A percentile compares a stretch with the other conserved stretches of the same genome.
These are phyloP conservation scores for Globisporangium abappressorium DNA, from an alignment of 352 stramenopile genomes.

Conservation along the genomic window DNA sequence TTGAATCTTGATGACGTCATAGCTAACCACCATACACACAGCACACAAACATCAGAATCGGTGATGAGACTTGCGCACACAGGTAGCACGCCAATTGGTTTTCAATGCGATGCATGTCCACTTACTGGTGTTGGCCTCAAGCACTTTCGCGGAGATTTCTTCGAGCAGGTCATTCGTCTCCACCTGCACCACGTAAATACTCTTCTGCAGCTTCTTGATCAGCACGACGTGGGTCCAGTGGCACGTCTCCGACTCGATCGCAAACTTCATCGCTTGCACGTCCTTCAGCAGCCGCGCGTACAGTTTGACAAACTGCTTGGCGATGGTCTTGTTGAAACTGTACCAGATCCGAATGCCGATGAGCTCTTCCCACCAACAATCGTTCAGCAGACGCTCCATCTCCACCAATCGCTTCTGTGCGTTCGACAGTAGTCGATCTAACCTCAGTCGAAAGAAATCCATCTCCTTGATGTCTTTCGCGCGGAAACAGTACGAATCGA, in stretches of 20 bases:
- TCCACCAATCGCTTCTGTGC: slow-evolving; percentile 30
- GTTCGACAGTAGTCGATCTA: slow-evolving; percentile 39
- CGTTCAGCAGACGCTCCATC: slow-evolving; percentile 56
- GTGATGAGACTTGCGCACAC: no score
- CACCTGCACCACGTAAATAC: slow-evolving; percentile 65
- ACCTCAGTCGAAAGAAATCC: slow-evolving; percentile 64
- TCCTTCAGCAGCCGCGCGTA: slow-evolving; percentile 43
- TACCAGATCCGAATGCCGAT: slow-evolving; percentile 49
- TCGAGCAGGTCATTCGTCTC: slow-evolving; percentile 66
- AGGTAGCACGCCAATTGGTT: no score
- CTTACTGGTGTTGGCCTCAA: slow-evolving; percentile 21
- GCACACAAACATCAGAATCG: no score
- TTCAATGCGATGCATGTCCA: neutral
- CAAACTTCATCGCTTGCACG: slow-evolving; percentile 69
- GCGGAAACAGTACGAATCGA: slow-evolving; percentile 77
- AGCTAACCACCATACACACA: neutral
- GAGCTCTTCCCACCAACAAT: slow-evolving; percentile 78
- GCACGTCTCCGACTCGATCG: slow-evolving; percentile 63
- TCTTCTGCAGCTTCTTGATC: slow-evolving; percentile 61
- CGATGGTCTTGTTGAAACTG: slow-evolving; percentile 68
- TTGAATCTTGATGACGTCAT: slow-evolving; percentile 51
- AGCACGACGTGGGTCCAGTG: slow-evolving; percentile 57
- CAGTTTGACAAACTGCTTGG: slow-evolving; percentile 66
- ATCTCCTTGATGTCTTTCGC: slow-evolving; percentile 72
- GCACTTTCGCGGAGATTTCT: slow-evolving; percentile 47